Conservation (phyloP, 306 rosid genomes). For the Ochetophila trinervis region DNA sequence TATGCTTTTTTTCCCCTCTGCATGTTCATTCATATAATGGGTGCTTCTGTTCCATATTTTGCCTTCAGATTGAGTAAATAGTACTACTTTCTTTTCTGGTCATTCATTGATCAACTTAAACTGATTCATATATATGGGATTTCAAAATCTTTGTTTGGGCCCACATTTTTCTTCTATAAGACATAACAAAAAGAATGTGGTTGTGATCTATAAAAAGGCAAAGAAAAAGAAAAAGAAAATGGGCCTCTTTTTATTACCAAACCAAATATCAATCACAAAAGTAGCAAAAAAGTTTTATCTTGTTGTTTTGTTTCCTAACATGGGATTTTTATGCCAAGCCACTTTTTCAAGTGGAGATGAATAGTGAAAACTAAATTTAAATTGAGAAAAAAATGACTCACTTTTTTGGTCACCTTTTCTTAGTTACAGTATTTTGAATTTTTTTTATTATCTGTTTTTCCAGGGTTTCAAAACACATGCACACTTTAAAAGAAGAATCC, state of each 20-base stretch:
- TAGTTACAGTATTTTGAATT: neutral
- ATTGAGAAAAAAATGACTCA: conserved; percentile 4
- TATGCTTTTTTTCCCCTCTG: too few species aligned
- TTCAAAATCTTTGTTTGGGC: neutral
- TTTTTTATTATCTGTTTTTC: neutral
- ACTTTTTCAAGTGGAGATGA: neutral
- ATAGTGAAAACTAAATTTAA: neutral
- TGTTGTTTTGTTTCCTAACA: neutral
- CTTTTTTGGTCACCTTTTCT: conserved; percentile 19
- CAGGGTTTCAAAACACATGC: conserved; percentile 26
- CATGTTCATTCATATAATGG: too few species aligned
- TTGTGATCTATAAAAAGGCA: too few species aligned
- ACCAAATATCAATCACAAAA: neutral
- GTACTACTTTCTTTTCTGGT: neutral
- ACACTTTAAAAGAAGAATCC: conserved; percentile 47
- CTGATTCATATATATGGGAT: neutral
- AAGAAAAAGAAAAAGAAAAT: neutral
- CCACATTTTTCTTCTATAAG: neutral
- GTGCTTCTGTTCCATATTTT: neutral
- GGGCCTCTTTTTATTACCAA: conserved; percentile 3
- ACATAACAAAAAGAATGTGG: neutral
- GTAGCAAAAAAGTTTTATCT: conserved; percentile 3
- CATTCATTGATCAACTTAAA: neutral
- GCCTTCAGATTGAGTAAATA: neutral
- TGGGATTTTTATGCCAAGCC: neutral